Evolutionary conservation across 352 stramenopile species (phyloP).

Genomic region (Pythium aristosporum): DNA sequence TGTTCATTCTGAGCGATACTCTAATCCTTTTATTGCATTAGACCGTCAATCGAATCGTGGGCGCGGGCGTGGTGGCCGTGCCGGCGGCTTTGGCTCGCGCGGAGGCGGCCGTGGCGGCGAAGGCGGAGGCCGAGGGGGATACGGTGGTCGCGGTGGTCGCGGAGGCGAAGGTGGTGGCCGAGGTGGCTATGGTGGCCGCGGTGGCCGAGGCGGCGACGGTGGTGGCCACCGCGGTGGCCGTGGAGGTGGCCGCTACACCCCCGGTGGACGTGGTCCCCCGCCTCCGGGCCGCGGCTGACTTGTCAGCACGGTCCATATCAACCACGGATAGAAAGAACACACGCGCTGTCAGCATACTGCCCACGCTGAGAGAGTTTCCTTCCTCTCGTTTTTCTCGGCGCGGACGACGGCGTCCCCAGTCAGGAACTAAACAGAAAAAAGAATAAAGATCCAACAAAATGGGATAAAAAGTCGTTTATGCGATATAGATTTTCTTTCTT

Average conservation of each 20-base stretch:
- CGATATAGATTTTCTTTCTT: constrained; percentile 2
- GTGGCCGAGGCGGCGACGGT: constrained; percentile 35
- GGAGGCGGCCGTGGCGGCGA: constrained; percentile 36
- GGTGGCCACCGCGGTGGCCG: constrained; percentile 33
- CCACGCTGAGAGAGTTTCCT: not conserved
- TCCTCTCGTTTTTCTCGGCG: not conserved
- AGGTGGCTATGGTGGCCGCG: constrained; percentile 26
- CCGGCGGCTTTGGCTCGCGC: constrained; percentile 39
- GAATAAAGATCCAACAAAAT: constrained; percentile 2
- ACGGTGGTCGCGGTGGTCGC: constrained; percentile 37
- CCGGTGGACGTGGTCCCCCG: constrained; percentile 27
- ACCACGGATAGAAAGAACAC: constrained; percentile 6
- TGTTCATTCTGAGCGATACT: constrained; percentile 3
- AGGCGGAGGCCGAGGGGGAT: constrained; percentile 40
- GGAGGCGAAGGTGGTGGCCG: constrained; percentile 27
- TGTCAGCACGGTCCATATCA: not conserved
- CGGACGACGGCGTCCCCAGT: constrained; percentile 3
- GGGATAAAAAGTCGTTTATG: constrained; percentile 13
- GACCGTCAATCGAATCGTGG: constrained; percentile 73
- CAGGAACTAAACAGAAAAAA: constrained; percentile 12
- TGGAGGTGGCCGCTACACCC: constrained; percentile 37
- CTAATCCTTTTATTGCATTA: constrained; percentile 23
- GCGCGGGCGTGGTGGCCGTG: constrained; percentile 65
- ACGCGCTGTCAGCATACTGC: not conserved
- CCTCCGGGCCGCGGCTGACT: constrained; percentile 20